Evolutionary conservation across 345 rosid genomes (phyloP).

Genomic region (Syzygium jambos): DNA sequence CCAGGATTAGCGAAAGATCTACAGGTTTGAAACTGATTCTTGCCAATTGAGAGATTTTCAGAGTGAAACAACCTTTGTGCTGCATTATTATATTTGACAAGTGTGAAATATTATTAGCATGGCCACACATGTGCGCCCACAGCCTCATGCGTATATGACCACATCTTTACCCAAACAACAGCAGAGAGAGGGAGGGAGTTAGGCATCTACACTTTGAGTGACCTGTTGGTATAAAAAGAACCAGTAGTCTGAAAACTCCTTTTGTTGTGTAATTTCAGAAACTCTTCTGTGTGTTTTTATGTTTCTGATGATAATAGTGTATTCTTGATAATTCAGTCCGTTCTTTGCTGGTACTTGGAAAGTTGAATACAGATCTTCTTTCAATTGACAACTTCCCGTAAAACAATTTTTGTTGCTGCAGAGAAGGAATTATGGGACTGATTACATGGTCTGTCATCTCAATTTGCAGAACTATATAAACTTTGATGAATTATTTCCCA

Average conservation of each 20-base stretch:
- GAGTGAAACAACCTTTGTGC: background rate
- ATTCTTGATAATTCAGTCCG: background rate
- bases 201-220: background rate
- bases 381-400: background rate
- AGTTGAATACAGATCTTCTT: background rate
- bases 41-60: background rate
- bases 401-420: background rate
- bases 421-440: background rate
- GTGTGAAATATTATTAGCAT: background rate
- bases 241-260: background rate
- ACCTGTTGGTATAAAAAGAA: background rate
- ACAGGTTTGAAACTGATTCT: background rate
- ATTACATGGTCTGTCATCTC: background rate
- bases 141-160: background rate
- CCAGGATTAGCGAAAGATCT: background rate
- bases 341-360: background rate
- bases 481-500: background rate
- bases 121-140: fast-evolving
- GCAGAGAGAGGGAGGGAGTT: background rate
- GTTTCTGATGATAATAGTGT: background rate
- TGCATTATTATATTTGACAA: background rate
- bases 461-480: background rate
- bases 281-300: background rate
- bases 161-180: background rate
- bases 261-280: background rate